A percentile compares a stretch with the other conserved stretches of the same genome.
These are phyloP conservation scores for Tuber indicum DNA, from an alignment of 495 filamentous ascomycete species.

Conservation along the genomic window DNA sequence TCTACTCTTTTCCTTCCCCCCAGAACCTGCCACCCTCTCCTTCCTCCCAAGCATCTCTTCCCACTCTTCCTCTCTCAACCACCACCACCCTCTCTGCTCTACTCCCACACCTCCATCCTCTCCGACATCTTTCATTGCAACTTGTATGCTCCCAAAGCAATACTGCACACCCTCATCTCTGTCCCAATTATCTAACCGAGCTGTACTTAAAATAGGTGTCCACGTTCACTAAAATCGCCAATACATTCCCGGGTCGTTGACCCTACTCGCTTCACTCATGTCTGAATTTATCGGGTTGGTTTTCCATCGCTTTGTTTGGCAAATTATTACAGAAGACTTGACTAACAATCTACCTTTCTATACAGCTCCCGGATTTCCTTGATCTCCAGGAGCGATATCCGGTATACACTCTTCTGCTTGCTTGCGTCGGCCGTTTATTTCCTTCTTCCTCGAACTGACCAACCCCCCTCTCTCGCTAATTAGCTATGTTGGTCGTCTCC, in stretches of 20 bases:
- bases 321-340: constrained; percentile 8
- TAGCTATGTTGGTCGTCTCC: constrained; percentile 90
- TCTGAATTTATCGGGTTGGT: constrained; percentile 58
- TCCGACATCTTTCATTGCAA: constrained; percentile 12
- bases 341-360: constrained; percentile 15
- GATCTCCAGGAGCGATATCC: constrained; percentile 96
- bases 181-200: constrained; percentile 3
- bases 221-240: constrained; percentile 9
- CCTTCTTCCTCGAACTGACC: not conserved
- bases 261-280: constrained; percentile 45
- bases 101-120: constrained; percentile 13
- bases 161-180: not conserved
- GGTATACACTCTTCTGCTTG: constrained; percentile 52
- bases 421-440: constrained; percentile 4
- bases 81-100: constrained; percentile 16
- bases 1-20: not conserved
- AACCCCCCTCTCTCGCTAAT: constrained; percentile 38
- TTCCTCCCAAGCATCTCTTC: not conserved
- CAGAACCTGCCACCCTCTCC: not conserved
- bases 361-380: constrained; percentile 70
- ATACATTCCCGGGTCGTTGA: constrained; percentile 22
- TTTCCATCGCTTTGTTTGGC: constrained; percentile 4
- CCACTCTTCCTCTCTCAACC: constrained; percentile 17
- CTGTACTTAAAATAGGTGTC: constrained; percentile 18
- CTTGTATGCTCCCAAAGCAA: constrained; percentile 19